Percentiles rank a stretch among this genome's conserved stretches.
Evolutionary conservation across 208 protist genomes (phyloP).

Genomic region (Tritrichomonas musculus): DNA sequence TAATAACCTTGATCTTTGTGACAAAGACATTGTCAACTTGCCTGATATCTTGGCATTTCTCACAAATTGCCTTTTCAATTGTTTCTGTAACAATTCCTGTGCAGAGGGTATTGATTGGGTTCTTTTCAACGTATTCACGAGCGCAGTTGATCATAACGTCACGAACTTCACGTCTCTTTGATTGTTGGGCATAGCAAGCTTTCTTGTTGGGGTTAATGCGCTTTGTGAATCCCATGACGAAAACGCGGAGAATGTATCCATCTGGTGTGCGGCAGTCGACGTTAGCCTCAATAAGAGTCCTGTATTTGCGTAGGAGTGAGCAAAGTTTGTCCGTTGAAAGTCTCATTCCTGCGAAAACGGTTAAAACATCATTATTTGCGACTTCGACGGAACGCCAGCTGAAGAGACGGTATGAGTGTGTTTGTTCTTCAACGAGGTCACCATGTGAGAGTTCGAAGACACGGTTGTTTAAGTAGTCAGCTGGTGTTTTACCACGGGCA

Average conservation of each 20-base stretch:
- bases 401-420: background rate
- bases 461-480: background rate
- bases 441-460: slow-evolving; percentile 10
- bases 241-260: slow-evolving; percentile 87
- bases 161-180: background rate
- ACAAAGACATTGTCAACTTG: background rate
- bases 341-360: slow-evolving; percentile 93
- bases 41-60: background rate
- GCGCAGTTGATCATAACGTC: background rate
- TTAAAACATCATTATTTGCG: slow-evolving; percentile 81
- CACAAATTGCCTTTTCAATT: background rate
- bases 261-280: slow-evolving; percentile 86
- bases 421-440: background rate
- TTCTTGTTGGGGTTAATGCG: slow-evolving; percentile 77
- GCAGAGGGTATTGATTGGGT: background rate
- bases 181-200: slow-evolving; percentile 88
- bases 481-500: background rate
- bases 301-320: slow-evolving; percentile 90
- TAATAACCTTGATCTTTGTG: slow-evolving; percentile 19
- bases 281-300: slow-evolving; percentile 83
- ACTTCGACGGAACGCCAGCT: slow-evolving; percentile 53
- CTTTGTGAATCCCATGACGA: slow-evolving; percentile 93
- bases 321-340: slow-evolving; percentile 92
- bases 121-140: background rate
- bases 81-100: background rate